Evolutionary conservation across 257 asterid genomes (phyloP), one percentile per base, ranked within the genome.

Genomic region (Penstemon newberryi): DNA sequence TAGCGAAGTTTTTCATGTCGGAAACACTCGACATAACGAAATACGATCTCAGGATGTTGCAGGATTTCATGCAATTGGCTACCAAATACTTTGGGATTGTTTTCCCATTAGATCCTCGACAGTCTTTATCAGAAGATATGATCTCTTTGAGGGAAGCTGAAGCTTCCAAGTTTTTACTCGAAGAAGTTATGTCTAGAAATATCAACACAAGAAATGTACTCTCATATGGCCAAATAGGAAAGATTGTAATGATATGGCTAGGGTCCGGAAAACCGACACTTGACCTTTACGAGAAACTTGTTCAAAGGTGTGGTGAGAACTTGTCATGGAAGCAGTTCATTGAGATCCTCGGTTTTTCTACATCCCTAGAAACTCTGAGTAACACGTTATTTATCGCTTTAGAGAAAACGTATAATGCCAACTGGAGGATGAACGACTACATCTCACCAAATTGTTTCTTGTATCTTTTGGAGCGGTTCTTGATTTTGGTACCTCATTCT

Each of bases 401-500:
- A 63, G 69, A 49, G 62, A 83, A 77, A 42, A 78, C 87, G 11
- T 83, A 71, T 36, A 0, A 3, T 15, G 69, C 65, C 12, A 56
- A 71, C 19, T 81, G 88, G 86, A 75, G 41, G 61, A 38, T 13
- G 3, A 12, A 3, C 3, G 84, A 83, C 72, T 83, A 62, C 8
- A 80, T 86, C 39, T 77, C 94, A 41, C 96, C 94, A 0, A 19
- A 55, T 42, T 84, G 89, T 67, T 89, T 89, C 83, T 59, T 85
- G 19, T 83, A 83, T 82, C 83, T 89, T 10, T 50, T 84, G 39
- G 96, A 86, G 61, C 82, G 88, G 18, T 79, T 84, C 5, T 5
- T 86, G 69, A 59, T 84, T 25, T 7, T 78, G 73, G 79, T 69
- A 60, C 85, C 84, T 52, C 81, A 58, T 55, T 58, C 77, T 11